A percentile compares a stretch with the other conserved stretches of the same genome.
Evolutionary conservation across 495 filamentous ascomycete species (phyloP).

Genomic region (Aspergillus egyptiacus): DNA sequence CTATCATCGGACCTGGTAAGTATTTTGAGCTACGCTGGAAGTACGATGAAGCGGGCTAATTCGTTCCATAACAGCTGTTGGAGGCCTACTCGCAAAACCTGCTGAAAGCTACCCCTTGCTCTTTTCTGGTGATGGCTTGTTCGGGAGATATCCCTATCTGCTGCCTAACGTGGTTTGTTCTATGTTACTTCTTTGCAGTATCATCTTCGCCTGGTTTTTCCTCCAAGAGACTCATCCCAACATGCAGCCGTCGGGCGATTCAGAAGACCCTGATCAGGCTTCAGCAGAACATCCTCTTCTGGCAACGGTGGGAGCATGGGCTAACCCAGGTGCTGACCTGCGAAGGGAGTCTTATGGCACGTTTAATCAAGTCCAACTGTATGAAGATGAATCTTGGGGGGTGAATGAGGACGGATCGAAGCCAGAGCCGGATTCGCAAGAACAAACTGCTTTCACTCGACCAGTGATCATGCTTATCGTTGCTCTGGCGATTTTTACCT

Average conservation of each 20-base stretch:
- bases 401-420: constrained; percentile 43
- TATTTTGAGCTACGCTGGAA: neutral
- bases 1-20: constrained; percentile 67
- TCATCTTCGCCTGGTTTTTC: constrained; percentile 64
- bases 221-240: constrained; percentile 79
- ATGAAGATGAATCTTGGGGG: constrained; percentile 44
- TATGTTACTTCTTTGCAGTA: constrained; percentile 63
- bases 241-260: constrained; percentile 56
- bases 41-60: constrained; percentile 14
- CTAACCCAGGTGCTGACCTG: constrained; percentile 63
- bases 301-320: constrained; percentile 63
- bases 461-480: constrained; percentile 62
- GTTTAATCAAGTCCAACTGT: constrained; percentile 54
- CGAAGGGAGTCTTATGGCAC: constrained; percentile 74
- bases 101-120: constrained; percentile 58
- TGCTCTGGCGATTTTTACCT: constrained; percentile 76
- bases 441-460: constrained; percentile 54
- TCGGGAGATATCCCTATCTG: constrained; percentile 74
- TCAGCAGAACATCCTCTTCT: constrained; percentile 64
- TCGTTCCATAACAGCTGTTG: constrained; percentile 48
- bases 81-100: constrained; percentile 71
- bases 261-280: constrained; percentile 43
- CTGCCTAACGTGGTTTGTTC: constrained; percentile 77
- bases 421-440: constrained; percentile 24
- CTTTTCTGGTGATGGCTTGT: constrained; percentile 58